phyloP scores from a whole-genome alignment of 1,284 basidiomycete genomes.

The Sanghuangporus baumii region DNA sequence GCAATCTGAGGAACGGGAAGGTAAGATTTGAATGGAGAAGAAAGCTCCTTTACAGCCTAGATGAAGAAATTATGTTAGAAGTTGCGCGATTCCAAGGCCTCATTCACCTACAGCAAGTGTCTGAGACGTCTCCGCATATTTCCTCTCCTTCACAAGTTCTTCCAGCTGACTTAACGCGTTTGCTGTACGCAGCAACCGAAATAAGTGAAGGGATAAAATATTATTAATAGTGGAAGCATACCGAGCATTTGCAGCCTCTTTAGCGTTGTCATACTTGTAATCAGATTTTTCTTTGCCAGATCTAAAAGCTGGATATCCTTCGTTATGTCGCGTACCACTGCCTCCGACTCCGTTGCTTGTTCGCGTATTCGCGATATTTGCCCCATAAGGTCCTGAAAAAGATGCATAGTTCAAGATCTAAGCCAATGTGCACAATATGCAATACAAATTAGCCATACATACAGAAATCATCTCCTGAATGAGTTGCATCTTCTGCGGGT shows the following conservation, averaged over 20 bases:
- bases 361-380: slow-evolving; percentile 94
- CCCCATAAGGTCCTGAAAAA: slow-evolving; percentile 73
- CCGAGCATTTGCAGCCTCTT: slow-evolving; percentile 94
- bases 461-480: slow-evolving; percentile 95
- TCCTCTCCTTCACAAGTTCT: slow-evolving; percentile 68
- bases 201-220: background rate
- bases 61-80: slow-evolving; percentile 4
- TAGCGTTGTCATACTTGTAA: slow-evolving; percentile 83
- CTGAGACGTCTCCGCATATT: slow-evolving; percentile 80
- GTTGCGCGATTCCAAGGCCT: slow-evolving; percentile 1
- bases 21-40: slow-evolving; percentile 71
- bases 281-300: slow-evolving; percentile 90
- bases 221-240: slow-evolving; percentile 28
- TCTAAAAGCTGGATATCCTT: slow-evolving; percentile 96
- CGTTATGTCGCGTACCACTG: slow-evolving; percentile 92
- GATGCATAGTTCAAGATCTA: background rate
- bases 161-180: slow-evolving; percentile 81
- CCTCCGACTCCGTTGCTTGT: slow-evolving; percentile 94
- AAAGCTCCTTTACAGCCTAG: slow-evolving; percentile 85
- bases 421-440: slow-evolving; percentile 1
- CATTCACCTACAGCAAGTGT: slow-evolving; percentile 59
- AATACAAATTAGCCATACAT: slow-evolving; percentile 21
- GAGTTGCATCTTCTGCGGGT: slow-evolving; percentile 77
- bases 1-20: slow-evolving; percentile 71
- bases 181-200: slow-evolving; percentile 40